Evolutionary conservation across 306 rosid genomes (phyloP), one percentile per base, ranked within the genome.

Genomic region (Medicago arabica): DNA sequence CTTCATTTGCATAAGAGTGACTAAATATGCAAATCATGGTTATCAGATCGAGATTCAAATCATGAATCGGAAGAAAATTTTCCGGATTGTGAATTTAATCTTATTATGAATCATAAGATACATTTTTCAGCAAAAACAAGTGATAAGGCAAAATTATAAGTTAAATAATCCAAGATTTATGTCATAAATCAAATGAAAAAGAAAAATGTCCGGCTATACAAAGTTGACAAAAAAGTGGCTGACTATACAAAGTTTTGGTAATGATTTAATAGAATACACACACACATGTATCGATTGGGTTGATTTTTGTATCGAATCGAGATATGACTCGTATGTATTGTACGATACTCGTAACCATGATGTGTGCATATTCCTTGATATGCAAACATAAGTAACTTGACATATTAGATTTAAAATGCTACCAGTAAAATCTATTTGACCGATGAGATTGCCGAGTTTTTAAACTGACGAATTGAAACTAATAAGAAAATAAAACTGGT

Each of bases 1-100:
- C 62, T 51, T 86, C 18, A 23, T 74, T 60, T 18, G 15, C 28
- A 57, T 40, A 25, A 69, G 23, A 58, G 8, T 71, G 74, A 66
- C 51, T 47, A 46, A 13, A 59, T 50, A 67, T 41, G 77, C 11
- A 44, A 74, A 50, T 50, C 17, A 6, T 49, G 51, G 7, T 46
- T 5, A 13, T 46, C 53, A 47, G 11, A 47, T 47, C 1, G 16
- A 28, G 31, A 28, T 28, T 28, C 31, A 28, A 28, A 28, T 3
- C 31, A 28, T 44, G 53, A 14, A 47, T 15, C 55, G 1, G 8
- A 49, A 49, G 0, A 15, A 15, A 14, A 5, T 49, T 47, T 49
- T 50, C 19, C 8, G 8, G n/a, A 6, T 15, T 1, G 9, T 6
- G 9, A 50, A 50, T 50, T 50, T 8, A n/a, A 50, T 15, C 18